Evolutionary conservation across 768 basidiomycete genomes (phyloP).

Genomic region (Exsudoporus frostii): DNA sequence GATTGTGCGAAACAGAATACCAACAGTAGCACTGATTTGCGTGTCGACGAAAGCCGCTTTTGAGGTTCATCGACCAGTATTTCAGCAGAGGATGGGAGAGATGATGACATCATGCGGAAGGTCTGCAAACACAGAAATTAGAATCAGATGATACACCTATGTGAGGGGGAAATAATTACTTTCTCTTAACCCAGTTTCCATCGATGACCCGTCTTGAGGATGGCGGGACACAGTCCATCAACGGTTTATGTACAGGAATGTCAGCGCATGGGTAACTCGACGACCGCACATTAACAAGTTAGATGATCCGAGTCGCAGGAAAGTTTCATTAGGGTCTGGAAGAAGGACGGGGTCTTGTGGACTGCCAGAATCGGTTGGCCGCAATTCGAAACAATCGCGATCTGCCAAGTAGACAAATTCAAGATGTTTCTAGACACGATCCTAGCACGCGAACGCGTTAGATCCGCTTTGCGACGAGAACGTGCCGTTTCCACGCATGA

Average conservation of each 20-base stretch:
- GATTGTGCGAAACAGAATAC: slow-evolving; percentile 42
- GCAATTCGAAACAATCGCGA: background rate
- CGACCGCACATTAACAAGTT: background rate
- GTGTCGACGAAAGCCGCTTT: slow-evolving; percentile 19
- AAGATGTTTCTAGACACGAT: background rate
- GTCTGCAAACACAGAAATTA: background rate
- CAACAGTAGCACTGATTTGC: slow-evolving; percentile 31
- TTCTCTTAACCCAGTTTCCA: background rate
- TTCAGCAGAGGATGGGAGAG: background rate
- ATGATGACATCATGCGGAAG: slow-evolving; percentile 10
- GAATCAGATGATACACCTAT: background rate
- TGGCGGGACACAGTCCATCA: too few species aligned
- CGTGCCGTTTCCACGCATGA: background rate
- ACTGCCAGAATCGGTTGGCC: background rate
- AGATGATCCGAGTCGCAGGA: too few species aligned
- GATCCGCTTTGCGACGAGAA: background rate
- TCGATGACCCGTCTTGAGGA: background rate
- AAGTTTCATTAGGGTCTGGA: background rate
- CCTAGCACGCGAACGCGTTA: background rate
- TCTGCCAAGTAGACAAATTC: background rate
- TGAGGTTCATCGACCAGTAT: slow-evolving; percentile 1
- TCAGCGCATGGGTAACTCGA: background rate
- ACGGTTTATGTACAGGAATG: background rate
- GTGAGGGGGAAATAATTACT: background rate
- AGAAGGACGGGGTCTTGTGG: background rate